Evolutionary conservation across 225 moss, liverwort and hornwort genomes (phyloP).

Genomic region (Sphagnum tenellum): DNA sequence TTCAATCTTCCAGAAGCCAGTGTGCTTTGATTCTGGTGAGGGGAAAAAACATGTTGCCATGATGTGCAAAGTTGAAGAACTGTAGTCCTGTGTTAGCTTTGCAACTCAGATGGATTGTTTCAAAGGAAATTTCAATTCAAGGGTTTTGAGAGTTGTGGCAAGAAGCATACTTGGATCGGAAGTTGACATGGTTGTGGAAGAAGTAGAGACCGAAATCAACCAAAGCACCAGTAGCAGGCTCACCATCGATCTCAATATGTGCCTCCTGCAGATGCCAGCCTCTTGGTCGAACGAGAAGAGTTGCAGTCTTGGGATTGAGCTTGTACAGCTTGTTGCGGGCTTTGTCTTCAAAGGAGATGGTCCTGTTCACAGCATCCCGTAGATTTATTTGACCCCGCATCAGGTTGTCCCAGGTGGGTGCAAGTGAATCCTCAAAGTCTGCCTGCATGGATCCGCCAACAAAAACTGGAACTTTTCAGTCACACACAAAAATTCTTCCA

Average conservation of each 20-base stretch:
- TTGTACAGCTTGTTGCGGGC: constrained; percentile 52
- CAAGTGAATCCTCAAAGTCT: constrained; percentile 70
- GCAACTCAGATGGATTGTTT: no score
- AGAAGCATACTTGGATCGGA: constrained; percentile 27
- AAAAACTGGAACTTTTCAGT: no score
- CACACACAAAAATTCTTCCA: no score
- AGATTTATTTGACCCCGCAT: constrained; percentile 56
- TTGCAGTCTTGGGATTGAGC: constrained; percentile 49
- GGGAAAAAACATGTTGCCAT: no score
- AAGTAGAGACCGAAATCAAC: constrained; percentile 76
- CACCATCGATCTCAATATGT: constrained; percentile 72
- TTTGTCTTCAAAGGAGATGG: constrained; percentile 52
- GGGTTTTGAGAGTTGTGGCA: no score
- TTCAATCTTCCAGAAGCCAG: no score
- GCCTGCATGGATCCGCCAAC: constrained; percentile 12
- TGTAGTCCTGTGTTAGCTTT: no score
- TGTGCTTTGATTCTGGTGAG: no score
- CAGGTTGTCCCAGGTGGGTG: constrained; percentile 76
- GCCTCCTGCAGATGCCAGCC: constrained; percentile 78
- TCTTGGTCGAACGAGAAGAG: constrained; percentile 59
- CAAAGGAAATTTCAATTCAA: no score
- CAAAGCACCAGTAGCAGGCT: constrained; percentile 59
- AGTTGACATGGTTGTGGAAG: constrained; percentile 58
- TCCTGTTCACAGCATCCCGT: constrained; percentile 38
- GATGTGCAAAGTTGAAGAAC: no score